phyloP scores from a whole-genome alignment of 1,139 yeast genomes.

The Eremothecium gossypii region DNA sequence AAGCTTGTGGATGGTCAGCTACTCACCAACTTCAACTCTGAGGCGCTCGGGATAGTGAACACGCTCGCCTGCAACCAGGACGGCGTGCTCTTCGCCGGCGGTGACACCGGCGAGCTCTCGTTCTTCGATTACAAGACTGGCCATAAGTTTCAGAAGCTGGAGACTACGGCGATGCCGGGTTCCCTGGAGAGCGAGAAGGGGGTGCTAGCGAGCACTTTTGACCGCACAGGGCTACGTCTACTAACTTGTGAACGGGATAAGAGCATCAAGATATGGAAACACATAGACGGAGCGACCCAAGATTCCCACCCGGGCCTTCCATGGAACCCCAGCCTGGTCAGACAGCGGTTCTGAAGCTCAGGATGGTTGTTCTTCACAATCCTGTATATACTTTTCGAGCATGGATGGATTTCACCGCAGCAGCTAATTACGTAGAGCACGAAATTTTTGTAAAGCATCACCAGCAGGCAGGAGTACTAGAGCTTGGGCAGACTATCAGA shows the following conservation, averaged over 20 bases:
- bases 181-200: slow-evolving; percentile 59
- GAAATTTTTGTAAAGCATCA: no score
- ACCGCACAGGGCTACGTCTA: slow-evolving; percentile 68
- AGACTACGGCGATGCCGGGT: slow-evolving; percentile 58
- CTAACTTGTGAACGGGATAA: slow-evolving; percentile 88
- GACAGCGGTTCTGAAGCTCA: slow-evolving; percentile 22
- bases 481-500: no score
- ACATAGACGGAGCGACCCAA: slow-evolving; percentile 39
- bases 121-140: slow-evolving; percentile 78
- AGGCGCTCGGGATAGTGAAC: slow-evolving; percentile 51
- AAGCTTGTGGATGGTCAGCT: slow-evolving; percentile 67
- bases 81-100: slow-evolving; percentile 70
- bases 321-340: slow-evolving; percentile 35
- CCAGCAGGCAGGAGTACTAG: no score
- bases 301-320: slow-evolving; percentile 40
- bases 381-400: no score
- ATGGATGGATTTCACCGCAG: no score
- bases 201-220: slow-evolving; percentile 65
- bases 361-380: no score
- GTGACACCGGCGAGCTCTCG: slow-evolving; percentile 70
- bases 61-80: slow-evolving; percentile 59
- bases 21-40: slow-evolving; percentile 44
- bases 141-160: slow-evolving; percentile 44
- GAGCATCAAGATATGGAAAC: slow-evolving; percentile 78
- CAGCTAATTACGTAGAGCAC: no score